Base-by-base conservation (phyloP, 2,329 filamentous ascomycete species). In the Fusarium verrucosum region DNA sequence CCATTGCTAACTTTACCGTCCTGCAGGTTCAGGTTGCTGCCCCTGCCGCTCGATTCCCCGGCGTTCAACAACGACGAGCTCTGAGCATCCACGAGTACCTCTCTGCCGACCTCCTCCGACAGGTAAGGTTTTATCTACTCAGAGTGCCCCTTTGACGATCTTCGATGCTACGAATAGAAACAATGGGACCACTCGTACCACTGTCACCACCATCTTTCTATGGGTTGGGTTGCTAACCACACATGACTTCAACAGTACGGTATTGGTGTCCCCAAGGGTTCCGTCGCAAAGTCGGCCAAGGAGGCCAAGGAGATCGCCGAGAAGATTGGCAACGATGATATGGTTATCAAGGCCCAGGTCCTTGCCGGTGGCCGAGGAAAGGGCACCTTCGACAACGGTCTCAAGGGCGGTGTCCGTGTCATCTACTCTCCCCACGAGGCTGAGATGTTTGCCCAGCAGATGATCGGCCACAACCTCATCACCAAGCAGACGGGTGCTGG, bases 281-380 rank as follows among this genome's bases (percentile, higher is more conserved):
- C 89, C 76, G 93, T 96, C 74, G 95, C 95, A 72, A 89, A 88
- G 79, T 90, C 83, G 65, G 87, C 91, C 43, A 87, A 89, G 74
- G 95, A 98, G 85, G 95, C 95, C 70, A 94, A 97, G 86, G 84
- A 87, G 73, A 87, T 98, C 75, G 95, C 95, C 58, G 94, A 94
- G 83, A 83, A 89, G 70, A 95, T 99, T 76, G 91, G 92, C 84
- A 90, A 86, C 74, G 94, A 96, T 77, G 95, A 99, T 80, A 94
- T 97, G 88, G 95, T 99, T 73, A 98, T 99, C 87, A 99, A 99
- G 88, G 95, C 95, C 65, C 95, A 99, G 85, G 95, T 99, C 62
- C 91, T 99, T 66, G 95, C 95, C 65, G 95, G 95, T 82, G 95
- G 95, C 69, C 91, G 95, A 84, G 95, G 95, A 82, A 99, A 99